These are phyloP conservation scores for Aureobasidium mangrovei DNA, from an alignment of 2,329 filamentous ascomycete genomes.

Conservation along the genomic window DNA sequence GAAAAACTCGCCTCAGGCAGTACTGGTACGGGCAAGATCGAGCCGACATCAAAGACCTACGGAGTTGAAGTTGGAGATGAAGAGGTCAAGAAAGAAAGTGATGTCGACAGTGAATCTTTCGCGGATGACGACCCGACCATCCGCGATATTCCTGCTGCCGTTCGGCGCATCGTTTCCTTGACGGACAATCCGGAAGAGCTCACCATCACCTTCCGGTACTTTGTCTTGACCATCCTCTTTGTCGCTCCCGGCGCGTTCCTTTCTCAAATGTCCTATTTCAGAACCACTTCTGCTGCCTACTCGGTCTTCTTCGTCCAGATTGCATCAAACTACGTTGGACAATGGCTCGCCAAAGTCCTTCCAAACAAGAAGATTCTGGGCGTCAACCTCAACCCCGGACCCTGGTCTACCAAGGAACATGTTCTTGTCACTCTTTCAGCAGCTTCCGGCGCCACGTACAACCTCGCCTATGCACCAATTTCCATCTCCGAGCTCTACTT, in stretches of 20 bases:
- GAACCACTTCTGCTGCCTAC: constrained; percentile 50
- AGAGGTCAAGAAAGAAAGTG: not conserved
- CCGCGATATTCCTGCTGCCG: constrained; percentile 45
- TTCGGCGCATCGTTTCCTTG: constrained; percentile 49
- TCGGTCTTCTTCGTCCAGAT: constrained; percentile 56
- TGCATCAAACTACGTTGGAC: constrained; percentile 47
- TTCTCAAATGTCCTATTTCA: constrained; percentile 47
- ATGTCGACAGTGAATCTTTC: constrained; percentile 21
- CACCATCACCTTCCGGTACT: constrained; percentile 53
- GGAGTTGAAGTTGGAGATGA: constrained; percentile 13
- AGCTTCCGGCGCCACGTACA: constrained; percentile 18
- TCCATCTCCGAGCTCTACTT: constrained; percentile 52
- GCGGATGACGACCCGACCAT: constrained; percentile 31
- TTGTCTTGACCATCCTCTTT: constrained; percentile 47
- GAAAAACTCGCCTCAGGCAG: constrained; percentile 1
- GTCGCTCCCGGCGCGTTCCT: constrained; percentile 50
- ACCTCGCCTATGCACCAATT: constrained; percentile 38
- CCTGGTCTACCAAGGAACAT: constrained; percentile 51
- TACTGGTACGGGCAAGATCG: constrained; percentile 9
- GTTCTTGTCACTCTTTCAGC: constrained; percentile 44
- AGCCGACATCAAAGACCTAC: constrained; percentile 7
- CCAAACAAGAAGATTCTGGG: constrained; percentile 41
- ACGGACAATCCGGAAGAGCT: constrained; percentile 48
- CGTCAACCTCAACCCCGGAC: constrained; percentile 49
- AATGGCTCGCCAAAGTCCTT: constrained; percentile 44